Conservation (phyloP, 73 alveolate genomes). For the Paramecium biaurelia region DNA sequence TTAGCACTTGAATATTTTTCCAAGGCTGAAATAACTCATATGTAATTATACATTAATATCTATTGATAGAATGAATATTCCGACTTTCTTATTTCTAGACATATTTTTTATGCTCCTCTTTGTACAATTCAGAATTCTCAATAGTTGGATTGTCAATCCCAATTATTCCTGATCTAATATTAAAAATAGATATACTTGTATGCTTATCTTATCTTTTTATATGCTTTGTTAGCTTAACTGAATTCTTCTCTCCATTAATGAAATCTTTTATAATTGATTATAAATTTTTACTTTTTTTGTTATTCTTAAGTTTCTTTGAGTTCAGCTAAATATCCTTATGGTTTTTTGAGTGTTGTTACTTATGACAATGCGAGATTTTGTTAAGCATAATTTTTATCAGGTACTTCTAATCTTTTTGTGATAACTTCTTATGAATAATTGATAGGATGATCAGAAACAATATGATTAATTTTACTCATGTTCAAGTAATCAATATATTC, state of each 20-base stretch:
- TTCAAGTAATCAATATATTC: constrained; percentile 41
- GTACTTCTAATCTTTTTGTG: not conserved
- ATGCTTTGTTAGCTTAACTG: constrained; percentile 13
- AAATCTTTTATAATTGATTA: not conserved
- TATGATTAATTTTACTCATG: constrained; percentile 22
- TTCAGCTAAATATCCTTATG: not conserved
- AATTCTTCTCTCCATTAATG: constrained; percentile 31
- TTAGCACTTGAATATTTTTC: constrained; percentile 1
- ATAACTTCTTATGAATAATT: not conserved
- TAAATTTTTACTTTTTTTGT: not conserved
- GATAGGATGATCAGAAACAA: constrained; percentile 26
- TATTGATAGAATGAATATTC: not conserved
- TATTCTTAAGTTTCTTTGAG: constrained; percentile 11
- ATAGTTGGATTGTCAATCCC: not conserved
- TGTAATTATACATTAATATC: not conserved
- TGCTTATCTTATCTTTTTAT: not conserved
- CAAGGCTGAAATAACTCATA: not conserved
- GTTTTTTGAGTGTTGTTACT: not conserved
- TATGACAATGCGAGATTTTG: not conserved
- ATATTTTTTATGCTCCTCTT: constrained; percentile 16
- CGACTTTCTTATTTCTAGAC: not conserved
- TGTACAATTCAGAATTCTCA: not conserved
- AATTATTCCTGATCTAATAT: constrained; percentile 13
- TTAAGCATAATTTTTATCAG: not conserved
- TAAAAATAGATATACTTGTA: not conserved